These are phyloP conservation scores for Psilocybe azurescens DNA, from an alignment of 768 basidiomycete genomes.

Conservation along the genomic window DNA sequence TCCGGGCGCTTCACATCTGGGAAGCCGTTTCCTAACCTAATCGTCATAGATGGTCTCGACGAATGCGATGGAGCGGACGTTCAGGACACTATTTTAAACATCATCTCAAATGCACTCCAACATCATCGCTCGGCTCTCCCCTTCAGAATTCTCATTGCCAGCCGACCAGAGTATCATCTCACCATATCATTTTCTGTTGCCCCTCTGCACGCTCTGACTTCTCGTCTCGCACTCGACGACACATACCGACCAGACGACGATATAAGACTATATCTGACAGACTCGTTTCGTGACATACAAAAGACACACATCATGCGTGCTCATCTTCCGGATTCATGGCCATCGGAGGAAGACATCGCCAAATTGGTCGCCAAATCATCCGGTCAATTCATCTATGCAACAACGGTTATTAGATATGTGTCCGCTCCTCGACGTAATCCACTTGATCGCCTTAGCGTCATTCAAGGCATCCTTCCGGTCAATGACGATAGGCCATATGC, in stretches of 20 bases:
- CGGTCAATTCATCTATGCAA: not conserved
- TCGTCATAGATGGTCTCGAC: constrained; percentile 25
- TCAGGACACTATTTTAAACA: constrained; percentile 10
- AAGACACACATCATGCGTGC: not conserved
- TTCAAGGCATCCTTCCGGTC: not conserved
- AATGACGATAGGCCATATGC: constrained; percentile 10
- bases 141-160: constrained; percentile 11
- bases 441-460: not conserved
- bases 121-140: not conserved
- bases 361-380: constrained; percentile 9
- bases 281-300: constrained; percentile 1
- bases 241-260: constrained; percentile 11
- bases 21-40: not conserved
- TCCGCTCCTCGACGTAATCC: constrained; percentile 2
- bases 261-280: constrained; percentile 1
- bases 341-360: not conserved
- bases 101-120: not conserved
- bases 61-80: constrained; percentile 16
- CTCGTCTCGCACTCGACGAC: constrained; percentile 7
- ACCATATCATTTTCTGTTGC: not conserved
- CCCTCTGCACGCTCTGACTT: not conserved
- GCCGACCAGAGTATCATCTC: constrained; percentile 15
- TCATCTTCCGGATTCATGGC: constrained; percentile 4
- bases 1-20: not conserved
- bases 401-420: constrained; percentile 14